These are phyloP conservation scores for Phytophthora foliorum DNA, from an alignment of 352 stramenopile species.

Conservation along the genomic window DNA sequence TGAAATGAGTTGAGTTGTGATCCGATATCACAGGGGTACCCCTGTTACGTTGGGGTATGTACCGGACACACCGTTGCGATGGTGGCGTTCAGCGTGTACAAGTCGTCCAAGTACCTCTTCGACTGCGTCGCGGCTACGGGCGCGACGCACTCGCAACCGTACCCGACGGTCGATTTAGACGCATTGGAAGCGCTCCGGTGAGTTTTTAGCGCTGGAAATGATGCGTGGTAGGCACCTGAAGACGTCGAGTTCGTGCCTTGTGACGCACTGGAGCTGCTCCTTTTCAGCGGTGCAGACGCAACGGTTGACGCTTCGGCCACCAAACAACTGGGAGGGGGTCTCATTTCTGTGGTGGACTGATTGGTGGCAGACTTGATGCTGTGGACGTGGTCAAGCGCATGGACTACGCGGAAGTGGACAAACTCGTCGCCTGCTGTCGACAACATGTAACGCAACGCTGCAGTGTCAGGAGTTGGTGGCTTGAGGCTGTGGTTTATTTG, in stretches of 20 bases:
- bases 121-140: constrained; percentile 48
- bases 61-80: constrained; percentile 20
- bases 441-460: constrained; percentile 48
- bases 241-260: background rate
- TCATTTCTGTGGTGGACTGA: background rate
- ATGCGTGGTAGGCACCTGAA: constrained; percentile 7
- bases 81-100: constrained; percentile 69
- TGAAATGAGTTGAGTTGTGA: constrained; percentile 13
- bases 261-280: constrained; percentile 1
- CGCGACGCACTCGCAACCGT: constrained; percentile 15
- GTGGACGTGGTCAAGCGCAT: constrained; percentile 72
- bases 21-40: background rate
- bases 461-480: background rate
- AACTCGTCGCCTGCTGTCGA: constrained; percentile 60
- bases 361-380: constrained; percentile 43
- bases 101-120: constrained; percentile 77
- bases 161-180: constrained; percentile 43
- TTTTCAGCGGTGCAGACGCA: constrained; percentile 22
- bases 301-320: background rate
- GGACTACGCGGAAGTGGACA: constrained; percentile 61
- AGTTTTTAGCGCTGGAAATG: constrained; percentile 15
- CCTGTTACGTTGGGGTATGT: too few species aligned
- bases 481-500: background rate
- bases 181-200: constrained; percentile 60
- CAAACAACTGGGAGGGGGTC: background rate